Evolutionary conservation across 2,329 filamentous ascomycete species (phyloP).

Genomic region (Fusarium acutatum): DNA sequence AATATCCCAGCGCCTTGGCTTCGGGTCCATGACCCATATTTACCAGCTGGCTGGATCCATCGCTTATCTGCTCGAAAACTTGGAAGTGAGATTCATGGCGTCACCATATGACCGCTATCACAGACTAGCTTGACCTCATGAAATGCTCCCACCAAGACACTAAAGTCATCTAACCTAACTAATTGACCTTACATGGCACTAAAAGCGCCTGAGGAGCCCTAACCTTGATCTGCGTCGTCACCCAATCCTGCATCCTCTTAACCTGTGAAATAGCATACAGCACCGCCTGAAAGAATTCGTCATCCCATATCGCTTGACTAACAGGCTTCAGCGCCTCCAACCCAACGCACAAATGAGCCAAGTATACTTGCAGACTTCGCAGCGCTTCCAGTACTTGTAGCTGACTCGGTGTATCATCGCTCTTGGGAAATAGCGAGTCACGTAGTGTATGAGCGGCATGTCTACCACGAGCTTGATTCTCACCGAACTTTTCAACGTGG

Average conservation of each 20-base stretch:
- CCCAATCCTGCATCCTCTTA: not conserved
- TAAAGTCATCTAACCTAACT: no score
- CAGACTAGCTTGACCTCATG: not conserved
- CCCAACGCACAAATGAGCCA: accelerated
- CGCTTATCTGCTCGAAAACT: not conserved
- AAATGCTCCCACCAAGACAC: no score
- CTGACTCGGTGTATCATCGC: accelerated
- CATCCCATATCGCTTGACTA: not conserved
- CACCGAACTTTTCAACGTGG: not conserved
- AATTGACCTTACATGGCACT: not conserved
- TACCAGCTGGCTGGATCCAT: not conserved
- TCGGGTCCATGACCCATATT: not conserved
- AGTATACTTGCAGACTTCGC: not conserved
- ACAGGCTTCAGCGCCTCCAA: not conserved
- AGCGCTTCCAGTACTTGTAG: not conserved
- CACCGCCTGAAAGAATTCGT: not conserved
- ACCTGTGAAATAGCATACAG: not conserved
- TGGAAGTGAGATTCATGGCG: not conserved
- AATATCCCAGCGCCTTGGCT: not conserved
- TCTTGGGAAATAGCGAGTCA: not conserved
- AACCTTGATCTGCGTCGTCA: not conserved
- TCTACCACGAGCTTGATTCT: not conserved
- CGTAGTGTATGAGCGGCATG: not conserved
- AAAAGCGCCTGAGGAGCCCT: not conserved
- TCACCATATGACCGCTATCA: not conserved